These are phyloP conservation scores for Nemania diffusa DNA, from an alignment of 2,329 filamentous ascomycete genomes.

Conservation along the genomic window DNA sequence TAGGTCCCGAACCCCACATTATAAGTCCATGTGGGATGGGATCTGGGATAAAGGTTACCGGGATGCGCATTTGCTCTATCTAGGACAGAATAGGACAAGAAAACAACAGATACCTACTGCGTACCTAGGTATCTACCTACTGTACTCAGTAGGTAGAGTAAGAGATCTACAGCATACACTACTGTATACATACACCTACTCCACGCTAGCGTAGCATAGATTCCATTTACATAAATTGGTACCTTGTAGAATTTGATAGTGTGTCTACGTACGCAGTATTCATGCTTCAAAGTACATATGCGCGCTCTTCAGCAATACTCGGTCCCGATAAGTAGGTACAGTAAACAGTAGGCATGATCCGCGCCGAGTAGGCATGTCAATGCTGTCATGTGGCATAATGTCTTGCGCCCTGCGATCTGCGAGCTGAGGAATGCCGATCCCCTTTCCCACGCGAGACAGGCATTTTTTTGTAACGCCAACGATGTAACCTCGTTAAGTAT, in stretches of 20 bases:
- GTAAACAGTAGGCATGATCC: conserved; percentile 25
- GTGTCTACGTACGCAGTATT: too few species aligned
- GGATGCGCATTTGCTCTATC: neutral
- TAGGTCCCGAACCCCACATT: neutral
- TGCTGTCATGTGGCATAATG: neutral
- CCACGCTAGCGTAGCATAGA: neutral
- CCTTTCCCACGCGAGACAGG: conserved; percentile 6
- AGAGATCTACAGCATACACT: conserved; percentile 4
- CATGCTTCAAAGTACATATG: neutral
- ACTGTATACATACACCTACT: neutral
- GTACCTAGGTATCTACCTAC: too few species aligned
- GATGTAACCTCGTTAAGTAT: conserved; percentile 14
- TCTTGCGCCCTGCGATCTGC: conserved; percentile 23
- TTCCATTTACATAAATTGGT: too few species aligned
- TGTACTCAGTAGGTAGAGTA: neutral
- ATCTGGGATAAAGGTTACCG: neutral
- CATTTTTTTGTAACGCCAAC: conserved; percentile 9
- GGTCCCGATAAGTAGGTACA: conserved; percentile 6
- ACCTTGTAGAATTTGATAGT: neutral
- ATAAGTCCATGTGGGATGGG: neutral
- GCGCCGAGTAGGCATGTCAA: conserved; percentile 1
- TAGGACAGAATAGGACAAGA: too few species aligned
- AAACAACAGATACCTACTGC: neutral
- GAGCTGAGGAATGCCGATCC: conserved; percentile 29
- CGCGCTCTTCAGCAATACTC: neutral